Evolutionary conservation across 2,329 filamentous ascomycete species (phyloP).

Genomic region (Cladobotryum mycophilum): DNA sequence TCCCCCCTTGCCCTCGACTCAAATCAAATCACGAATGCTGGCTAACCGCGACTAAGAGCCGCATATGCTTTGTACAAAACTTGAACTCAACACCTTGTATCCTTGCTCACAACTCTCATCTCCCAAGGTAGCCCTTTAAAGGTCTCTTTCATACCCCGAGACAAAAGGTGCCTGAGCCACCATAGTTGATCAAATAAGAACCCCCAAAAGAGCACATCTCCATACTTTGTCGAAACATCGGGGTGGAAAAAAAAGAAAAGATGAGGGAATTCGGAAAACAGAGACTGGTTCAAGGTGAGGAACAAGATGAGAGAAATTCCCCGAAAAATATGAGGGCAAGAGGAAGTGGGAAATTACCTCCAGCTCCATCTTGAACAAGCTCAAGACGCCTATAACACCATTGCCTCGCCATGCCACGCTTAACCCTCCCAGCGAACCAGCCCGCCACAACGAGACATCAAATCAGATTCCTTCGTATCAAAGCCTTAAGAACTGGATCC

Average conservation of each 20-base stretch:
- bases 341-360: slow-evolving; percentile 6
- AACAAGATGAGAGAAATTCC: slow-evolving; percentile 17
- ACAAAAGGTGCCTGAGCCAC: neutral
- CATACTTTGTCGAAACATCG: slow-evolving; percentile 1
- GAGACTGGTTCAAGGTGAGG: slow-evolving; percentile 12
- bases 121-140: neutral
- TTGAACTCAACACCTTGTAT: slow-evolving; percentile 17
- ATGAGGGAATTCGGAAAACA: slow-evolving; percentile 14
- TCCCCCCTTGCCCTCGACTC: slow-evolving; percentile 1
- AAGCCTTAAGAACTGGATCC: neutral
- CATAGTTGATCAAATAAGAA: neutral
- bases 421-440: slow-evolving; percentile 3
- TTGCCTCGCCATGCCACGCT: slow-evolving; percentile 14
- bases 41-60: slow-evolving; percentile 19
- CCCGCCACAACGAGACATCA: neutral
- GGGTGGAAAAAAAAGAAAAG: slow-evolving; percentile 5
- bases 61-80: slow-evolving; percentile 31
- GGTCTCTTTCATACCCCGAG: neutral
- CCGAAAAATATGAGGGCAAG: slow-evolving; percentile 10
- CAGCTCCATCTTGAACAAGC: slow-evolving; percentile 22
- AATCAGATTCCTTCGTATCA: neutral
- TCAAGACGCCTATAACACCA: slow-evolving; percentile 27
- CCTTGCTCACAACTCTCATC: slow-evolving; percentile 9
- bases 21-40: slow-evolving; percentile 20
- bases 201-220: slow-evolving; percentile 9